These are phyloP conservation scores for Cystobasidium sp. DNA, from an alignment of 1,284 basidiomycete genomes.

Conservation along the genomic window DNA sequence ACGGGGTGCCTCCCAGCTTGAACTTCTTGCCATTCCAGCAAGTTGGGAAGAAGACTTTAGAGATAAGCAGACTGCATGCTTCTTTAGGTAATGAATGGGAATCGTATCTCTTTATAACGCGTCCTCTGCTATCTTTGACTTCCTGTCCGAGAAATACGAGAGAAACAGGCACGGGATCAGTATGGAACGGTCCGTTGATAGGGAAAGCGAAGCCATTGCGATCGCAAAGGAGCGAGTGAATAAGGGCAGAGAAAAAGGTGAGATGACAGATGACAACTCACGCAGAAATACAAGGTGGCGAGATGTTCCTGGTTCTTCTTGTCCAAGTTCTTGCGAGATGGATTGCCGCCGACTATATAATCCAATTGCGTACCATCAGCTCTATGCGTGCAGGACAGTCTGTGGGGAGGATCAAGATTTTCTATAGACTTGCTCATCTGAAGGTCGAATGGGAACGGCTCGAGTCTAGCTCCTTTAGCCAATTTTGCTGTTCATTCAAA, in stretches of 20 bases:
- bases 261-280: not conserved
- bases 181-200: no score
- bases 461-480: slow-evolving; percentile 4
- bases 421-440: slow-evolving; percentile 19
- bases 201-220: no score
- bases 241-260: not conserved
- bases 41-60: slow-evolving; percentile 30
- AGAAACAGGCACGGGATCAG: no score
- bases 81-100: slow-evolving; percentile 20
- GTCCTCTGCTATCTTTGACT: not conserved
- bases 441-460: slow-evolving; percentile 34
- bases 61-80: slow-evolving; percentile 18
- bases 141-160: no score
- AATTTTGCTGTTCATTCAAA: not conserved
- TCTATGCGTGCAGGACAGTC: not conserved
- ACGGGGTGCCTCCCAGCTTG: not conserved
- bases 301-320: no score
- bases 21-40: slow-evolving; percentile 38
- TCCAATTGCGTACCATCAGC: no score
- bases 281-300: slow-evolving; percentile 10
- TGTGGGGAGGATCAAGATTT: not conserved
- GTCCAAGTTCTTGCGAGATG: no score
- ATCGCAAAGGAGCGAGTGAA: not conserved
- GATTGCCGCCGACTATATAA: no score
- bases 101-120: not conserved